Conservation (phyloP, 2,329 filamentous ascomycete genomes). For the Trichophyton schoenleinii region DNA sequence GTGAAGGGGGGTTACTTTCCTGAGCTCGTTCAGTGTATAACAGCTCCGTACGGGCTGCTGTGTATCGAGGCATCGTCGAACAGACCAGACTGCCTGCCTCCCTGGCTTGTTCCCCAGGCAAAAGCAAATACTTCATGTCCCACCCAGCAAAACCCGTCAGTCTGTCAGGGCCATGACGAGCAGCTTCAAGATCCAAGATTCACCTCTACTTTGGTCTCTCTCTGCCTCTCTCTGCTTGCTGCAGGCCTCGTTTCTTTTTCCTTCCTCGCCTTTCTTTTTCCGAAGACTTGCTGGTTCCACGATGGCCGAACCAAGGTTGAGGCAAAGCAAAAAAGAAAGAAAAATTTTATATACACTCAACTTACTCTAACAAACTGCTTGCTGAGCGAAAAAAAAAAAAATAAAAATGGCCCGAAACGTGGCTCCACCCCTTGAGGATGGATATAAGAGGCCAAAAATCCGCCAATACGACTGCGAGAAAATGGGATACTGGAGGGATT, state of each 20-base stretch:
- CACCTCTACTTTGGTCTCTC: background rate
- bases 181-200: background rate
- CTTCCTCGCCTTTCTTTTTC: background rate
- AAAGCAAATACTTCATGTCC: background rate
- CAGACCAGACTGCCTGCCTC: background rate
- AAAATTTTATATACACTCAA: background rate
- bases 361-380: no score
- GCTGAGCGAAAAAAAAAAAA: background rate
- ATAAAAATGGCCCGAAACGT: background rate
- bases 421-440: slow-evolving; percentile 13
- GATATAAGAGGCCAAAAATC: background rate
- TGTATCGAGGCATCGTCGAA: slow-evolving; percentile 1
- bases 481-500: background rate
- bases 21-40: background rate
- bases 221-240: no score
- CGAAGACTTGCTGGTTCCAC: background rate
- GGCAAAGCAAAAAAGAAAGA: background rate
- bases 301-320: slow-evolving; percentile 4
- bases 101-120: background rate
- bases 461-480: background rate
- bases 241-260: background rate
- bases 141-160: background rate
- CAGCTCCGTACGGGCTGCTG: background rate
- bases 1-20: background rate
- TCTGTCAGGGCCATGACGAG: slow-evolving; percentile 4